A percentile compares a stretch with the other conserved stretches of the same genome.
Conservation (phyloP, 108 stramenopile species). For the Phaeodactylum tricornutum region DNA sequence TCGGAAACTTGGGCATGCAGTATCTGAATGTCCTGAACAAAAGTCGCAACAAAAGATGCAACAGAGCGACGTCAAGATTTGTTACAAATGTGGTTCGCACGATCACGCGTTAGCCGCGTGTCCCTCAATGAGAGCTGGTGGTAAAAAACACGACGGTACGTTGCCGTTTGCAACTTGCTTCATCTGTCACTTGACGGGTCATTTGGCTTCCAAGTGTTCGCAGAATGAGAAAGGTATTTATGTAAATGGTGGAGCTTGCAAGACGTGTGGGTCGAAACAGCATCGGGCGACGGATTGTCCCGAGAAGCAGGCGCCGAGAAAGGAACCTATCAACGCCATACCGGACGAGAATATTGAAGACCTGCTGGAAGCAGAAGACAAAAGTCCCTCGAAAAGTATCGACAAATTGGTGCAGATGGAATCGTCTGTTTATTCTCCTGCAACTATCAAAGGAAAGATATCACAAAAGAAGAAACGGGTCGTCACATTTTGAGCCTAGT, state of each 20-base stretch:
- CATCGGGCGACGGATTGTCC: conserved; percentile 53
- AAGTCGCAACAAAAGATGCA: conserved; percentile 5
- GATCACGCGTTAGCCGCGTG: conserved; percentile 62
- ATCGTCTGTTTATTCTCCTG: no score
- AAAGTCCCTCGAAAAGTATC: no score
- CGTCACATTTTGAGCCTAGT: no score
- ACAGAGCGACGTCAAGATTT: conserved; percentile 31
- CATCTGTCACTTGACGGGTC: conserved; percentile 61
- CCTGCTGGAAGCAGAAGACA: no score
- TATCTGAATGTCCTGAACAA: conserved; percentile 39
- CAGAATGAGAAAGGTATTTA: conserved; percentile 55
- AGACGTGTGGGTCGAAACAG: conserved; percentile 47
- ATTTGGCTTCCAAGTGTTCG: conserved; percentile 51
- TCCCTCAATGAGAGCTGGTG: conserved; percentile 32
- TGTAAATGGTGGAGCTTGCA: conserved; percentile 65
- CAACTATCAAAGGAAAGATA: no score
- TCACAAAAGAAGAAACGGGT: no score
- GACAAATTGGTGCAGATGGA: no score
- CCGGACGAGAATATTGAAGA: no score
- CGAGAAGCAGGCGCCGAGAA: conserved; percentile 25
- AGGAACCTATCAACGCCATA: no score
- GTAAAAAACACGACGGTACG: conserved; percentile 18
- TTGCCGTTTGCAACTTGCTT: conserved; percentile 73
- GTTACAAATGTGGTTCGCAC: conserved; percentile 73
- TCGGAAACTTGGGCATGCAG: conserved; percentile 55